Conservation (phyloP, 2,329 filamentous ascomycete species). For the Ophiocordyceps robertsii region DNA sequence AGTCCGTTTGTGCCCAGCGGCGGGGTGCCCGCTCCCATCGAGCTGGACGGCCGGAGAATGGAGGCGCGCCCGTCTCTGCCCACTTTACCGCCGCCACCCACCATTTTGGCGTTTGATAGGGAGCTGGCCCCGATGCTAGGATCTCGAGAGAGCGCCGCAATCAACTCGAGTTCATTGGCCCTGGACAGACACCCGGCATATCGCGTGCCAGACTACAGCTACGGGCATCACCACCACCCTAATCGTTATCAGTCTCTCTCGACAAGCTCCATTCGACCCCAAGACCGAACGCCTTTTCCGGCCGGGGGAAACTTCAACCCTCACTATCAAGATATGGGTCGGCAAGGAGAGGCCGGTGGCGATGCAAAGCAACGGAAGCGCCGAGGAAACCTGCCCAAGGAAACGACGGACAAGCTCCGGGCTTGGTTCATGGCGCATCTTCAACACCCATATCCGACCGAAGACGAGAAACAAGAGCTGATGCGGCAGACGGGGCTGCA, state of each 20-base stretch:
- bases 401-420: conserved; percentile 69
- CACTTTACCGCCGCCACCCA: conserved; percentile 19
- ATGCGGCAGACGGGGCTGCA: conserved; percentile 65
- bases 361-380: conserved; percentile 46
- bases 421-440: conserved; percentile 70
- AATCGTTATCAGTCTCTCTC: conserved; percentile 32
- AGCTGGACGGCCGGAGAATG: conserved; percentile 17
- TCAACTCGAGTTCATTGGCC: conserved; percentile 4
- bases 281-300: conserved; percentile 31
- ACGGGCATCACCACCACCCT: conserved; percentile 28
- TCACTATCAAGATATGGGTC: conserved; percentile 28
- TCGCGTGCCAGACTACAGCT: conserved; percentile 17
- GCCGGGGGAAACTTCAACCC: conserved; percentile 21
- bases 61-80: conserved; percentile 25
- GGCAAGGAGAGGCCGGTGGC: conserved; percentile 24
- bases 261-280: conserved; percentile 25
- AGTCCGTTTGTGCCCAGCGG: not conserved
- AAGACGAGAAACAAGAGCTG: conserved; percentile 76
- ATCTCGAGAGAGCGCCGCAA: conserved; percentile 9
- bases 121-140: conserved; percentile 16
- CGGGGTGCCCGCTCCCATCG: conserved; percentile 13
- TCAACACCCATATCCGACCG: conserved; percentile 71
- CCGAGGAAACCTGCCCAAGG: conserved; percentile 80
- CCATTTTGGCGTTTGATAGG: conserved; percentile 20
- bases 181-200: conserved; percentile 19